Percentiles rank a stretch among this genome's conserved stretches.
Evolutionary conservation across 2,329 filamentous ascomycete genomes (phyloP).

Genomic region (Beauveria sp.): DNA sequence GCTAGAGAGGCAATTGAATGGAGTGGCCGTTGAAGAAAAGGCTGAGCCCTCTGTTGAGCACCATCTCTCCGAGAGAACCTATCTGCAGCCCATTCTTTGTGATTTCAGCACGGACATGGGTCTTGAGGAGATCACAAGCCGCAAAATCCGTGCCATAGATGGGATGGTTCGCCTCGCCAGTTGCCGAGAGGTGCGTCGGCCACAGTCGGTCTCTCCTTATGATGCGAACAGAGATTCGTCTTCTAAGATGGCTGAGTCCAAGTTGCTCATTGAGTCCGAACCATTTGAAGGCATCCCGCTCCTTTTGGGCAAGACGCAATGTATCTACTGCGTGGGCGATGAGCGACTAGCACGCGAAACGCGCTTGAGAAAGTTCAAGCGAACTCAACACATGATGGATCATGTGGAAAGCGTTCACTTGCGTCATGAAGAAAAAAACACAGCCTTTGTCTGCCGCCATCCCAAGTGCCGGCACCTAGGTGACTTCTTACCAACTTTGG

Average conservation of each 20-base stretch:
- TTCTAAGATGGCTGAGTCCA: no score
- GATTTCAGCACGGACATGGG: slow-evolving; percentile 2
- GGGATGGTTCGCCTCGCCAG: slow-evolving; percentile 11
- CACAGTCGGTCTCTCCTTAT: no score
- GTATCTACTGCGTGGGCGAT: slow-evolving; percentile 11
- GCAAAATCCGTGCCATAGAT: slow-evolving; percentile 9
- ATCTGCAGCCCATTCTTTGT: slow-evolving; percentile 4
- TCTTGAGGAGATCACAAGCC: not conserved
- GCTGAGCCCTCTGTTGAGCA: not conserved
- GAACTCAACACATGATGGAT: slow-evolving; percentile 10
- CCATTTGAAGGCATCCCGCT: slow-evolving; percentile 10
- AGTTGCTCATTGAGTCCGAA: not conserved
- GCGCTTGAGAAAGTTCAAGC: slow-evolving; percentile 8
- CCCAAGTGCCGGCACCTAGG: slow-evolving; percentile 9
- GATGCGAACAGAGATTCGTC: no score
- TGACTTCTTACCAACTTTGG: slow-evolving; percentile 8
- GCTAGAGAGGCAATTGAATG: slow-evolving; percentile 9
- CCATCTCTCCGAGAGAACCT: not conserved
- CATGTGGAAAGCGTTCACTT: slow-evolving; percentile 10
- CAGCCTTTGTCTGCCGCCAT: slow-evolving; percentile 10
- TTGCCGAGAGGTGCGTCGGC: slow-evolving; percentile 9
- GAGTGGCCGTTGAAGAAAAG: not conserved
- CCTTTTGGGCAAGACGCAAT: slow-evolving; percentile 7
- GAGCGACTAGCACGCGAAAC: slow-evolving; percentile 1
- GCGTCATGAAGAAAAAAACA: not conserved